Base-by-base conservation (phyloP, 2,329 filamentous ascomycete species). In the Ceratocystiopsis sp. region DNA sequence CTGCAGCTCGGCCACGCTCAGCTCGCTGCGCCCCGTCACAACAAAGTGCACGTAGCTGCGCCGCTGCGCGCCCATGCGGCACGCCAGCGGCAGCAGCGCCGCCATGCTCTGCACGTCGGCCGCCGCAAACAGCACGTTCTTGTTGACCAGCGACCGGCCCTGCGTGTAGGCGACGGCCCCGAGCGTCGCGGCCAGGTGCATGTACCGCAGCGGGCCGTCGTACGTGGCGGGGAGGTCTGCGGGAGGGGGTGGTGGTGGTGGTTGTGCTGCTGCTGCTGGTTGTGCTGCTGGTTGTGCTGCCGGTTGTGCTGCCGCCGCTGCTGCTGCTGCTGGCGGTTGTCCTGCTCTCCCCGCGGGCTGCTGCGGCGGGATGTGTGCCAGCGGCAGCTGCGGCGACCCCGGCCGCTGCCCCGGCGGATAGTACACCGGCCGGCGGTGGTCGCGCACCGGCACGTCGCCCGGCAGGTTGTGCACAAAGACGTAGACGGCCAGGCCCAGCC, bases 11-110 rank as follows among this genome's bases (percentile, higher is more conserved):
- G 77, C 68, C 41, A 93, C 59, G 0, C 73, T 63, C 41, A 94
- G 71, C 13, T 78, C 71, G 46, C 78, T 80, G 46, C 80, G 71
- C 41, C 86, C 80, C 62, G 93, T 71, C 4, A 96, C 61, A 0
- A 75, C 80, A 55, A 93, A 80, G 57, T 96, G 89, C 10, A 95
- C 85, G 48, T 76, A 70, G 54, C 76, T 93, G 46, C 71, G 67
- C 44, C 72, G 68, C 58, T 77, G 70, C 18, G 59, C 59, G 8
- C 78, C 78, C 87, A 95, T 95, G 52, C 84, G 74, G 59, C 91
- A 96, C 7, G 87, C 84, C 55, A 94, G 66, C 0, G 86, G 85
- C 32, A 94, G 63, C 42, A 95, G 58, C 32, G 72, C 71, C 0
- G 83, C 71, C 15, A 78, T 75, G 55, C 84, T 91, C 57, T 73